Conservation (phyloP, 2,329 filamentous ascomycete genomes). For the Aurifilum marmelostoma region DNA sequence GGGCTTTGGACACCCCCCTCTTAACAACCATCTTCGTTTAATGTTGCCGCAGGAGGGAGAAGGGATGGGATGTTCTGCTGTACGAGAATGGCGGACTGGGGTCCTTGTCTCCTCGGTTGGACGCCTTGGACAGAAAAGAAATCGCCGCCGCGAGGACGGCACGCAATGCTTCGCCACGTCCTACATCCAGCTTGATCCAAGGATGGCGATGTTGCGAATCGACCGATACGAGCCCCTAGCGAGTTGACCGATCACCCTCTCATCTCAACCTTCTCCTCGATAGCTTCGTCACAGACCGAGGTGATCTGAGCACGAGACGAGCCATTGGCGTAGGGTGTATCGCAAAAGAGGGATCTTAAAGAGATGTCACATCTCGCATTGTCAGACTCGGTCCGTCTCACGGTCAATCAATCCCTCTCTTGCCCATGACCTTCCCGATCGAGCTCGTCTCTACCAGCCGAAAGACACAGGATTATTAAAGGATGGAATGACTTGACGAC, state of each 20-base stretch:
- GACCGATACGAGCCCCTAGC: neutral
- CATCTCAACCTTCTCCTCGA: neutral
- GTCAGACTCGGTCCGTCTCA: slow-evolving; percentile 11
- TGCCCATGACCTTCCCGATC: neutral
- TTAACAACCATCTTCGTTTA: neutral
- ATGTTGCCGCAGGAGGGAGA: neutral
- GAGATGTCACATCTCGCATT: slow-evolving; percentile 4
- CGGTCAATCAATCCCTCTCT: no score
- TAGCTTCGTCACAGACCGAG: neutral
- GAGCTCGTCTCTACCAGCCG: neutral
- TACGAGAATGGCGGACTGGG: neutral
- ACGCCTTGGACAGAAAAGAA: neutral
- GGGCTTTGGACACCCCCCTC: slow-evolving; percentile 1
- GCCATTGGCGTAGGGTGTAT: neutral
- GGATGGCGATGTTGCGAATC: neutral
- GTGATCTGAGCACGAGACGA: slow-evolving; percentile 2
- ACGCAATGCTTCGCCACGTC: neutral
- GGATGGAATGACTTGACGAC: neutral
- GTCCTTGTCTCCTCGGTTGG: neutral
- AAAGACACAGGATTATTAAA: neutral
- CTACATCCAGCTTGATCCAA: neutral
- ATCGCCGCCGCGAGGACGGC: neutral
- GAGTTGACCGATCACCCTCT: neutral
- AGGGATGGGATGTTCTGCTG: neutral
- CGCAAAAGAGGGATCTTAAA: neutral